Base-by-base conservation (phyloP, 2,329 filamentous ascomycete genomes). In the Phialocephala subalpina region DNA sequence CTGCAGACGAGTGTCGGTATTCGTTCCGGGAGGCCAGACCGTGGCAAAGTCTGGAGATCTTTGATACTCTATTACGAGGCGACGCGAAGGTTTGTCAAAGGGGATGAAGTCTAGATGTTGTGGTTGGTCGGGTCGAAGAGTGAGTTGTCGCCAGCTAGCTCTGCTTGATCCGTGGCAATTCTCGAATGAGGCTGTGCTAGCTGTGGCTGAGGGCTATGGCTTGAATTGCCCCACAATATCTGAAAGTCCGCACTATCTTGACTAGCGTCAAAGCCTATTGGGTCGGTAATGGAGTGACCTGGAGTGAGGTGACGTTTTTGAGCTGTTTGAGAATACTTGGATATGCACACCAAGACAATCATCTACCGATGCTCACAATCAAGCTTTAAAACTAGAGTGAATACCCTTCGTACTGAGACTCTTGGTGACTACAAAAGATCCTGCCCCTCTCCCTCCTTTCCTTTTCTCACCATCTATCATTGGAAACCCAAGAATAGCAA, bases 401-500 rank as follows among this genome's bases (percentile, higher is more conserved):
- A 29, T 53, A n/a, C n/a, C n/a, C n/a, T n/a, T n/a, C n/a, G n/a
- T n/a, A 25, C 49, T 22, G 25, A 33, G 49, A 53, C 25, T n/a
- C 27, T 53, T n/a, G 27, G 49, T 53, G 49, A 53, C 27, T 53
- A 53, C 49, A 53, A 29, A 53, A 53, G 49, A 11, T 14, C 22
- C 18, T 33, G 27, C 22, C 49, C 49, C 49, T 12, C 49, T 53
- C 25, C 27, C 27, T 53, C 38, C 38, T 18, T 53, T 33, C 12
- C 14, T 53, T 14, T 53, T n/a, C 27, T 53, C 27, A 16, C 12
- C 49, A 29, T 53, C 18, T 33, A 27, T 33, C 49, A 53, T 18
- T 33, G 11, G 25, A 53, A 53, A 29, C 6, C 65, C 69, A 61
- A 67, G 36, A 69, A 69, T 69, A 70, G 67, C 60, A 29, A 20